Percentiles rank a stretch among this genome's conserved stretches.
phyloP scores from a whole-genome alignment of 208 protist species.

The Blechomonas ayalai region DNA sequence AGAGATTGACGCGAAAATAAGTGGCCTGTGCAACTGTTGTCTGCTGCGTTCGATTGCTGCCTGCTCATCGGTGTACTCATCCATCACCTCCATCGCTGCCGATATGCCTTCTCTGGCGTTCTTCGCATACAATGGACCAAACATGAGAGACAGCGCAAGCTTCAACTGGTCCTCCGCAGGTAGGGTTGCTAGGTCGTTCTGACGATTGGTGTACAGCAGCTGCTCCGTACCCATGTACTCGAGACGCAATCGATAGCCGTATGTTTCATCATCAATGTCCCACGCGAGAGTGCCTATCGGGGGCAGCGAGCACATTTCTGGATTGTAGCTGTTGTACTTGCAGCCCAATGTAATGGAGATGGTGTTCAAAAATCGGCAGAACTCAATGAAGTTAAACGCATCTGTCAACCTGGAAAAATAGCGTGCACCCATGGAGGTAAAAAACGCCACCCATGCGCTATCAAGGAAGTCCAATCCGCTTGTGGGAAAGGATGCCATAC shows the following conservation, averaged over 20 bases:
- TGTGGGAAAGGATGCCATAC: neutral
- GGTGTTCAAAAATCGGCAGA: constrained; percentile 5
- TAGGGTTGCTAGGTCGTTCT: neutral
- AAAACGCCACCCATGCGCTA: neutral
- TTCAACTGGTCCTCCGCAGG: neutral
- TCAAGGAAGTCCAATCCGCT: neutral
- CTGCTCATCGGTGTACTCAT: neutral
- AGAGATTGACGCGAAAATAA: neutral
- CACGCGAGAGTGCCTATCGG: neutral
- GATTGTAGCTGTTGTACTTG: constrained; percentile 8
- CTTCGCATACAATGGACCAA: constrained; percentile 2
- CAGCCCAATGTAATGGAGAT: constrained; percentile 7
- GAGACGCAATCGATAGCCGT: neutral
- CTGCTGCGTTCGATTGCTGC: neutral
- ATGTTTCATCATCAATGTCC: constrained; percentile 3
- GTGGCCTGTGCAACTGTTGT: constrained; percentile 1
- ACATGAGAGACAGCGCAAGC: neutral
- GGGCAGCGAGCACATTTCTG: neutral
- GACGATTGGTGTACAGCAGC: constrained; percentile 11
- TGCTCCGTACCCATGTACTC: constrained; percentile 5
- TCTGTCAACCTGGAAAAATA: neutral
- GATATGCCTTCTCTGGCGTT: neutral
- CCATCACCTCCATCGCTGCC: neutral
- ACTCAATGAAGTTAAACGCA: constrained; percentile 3
- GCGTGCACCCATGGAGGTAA: neutral